phyloP scores from a whole-genome alignment of 2,329 filamentous ascomycete genomes.

The Gnomoniopsis sp. region DNA sequence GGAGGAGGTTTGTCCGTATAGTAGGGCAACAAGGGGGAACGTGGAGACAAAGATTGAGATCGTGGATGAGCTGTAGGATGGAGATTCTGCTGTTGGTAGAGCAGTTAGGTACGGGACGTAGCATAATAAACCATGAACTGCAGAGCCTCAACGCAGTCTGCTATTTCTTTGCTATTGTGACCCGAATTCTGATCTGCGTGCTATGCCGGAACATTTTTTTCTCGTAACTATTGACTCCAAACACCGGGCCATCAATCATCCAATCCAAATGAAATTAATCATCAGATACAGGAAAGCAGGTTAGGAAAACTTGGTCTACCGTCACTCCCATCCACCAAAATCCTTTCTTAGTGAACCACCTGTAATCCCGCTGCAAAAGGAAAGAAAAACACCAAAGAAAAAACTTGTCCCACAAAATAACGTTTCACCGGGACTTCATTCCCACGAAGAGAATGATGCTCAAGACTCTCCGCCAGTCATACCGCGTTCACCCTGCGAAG shows the following conservation, averaged over 20 bases:
- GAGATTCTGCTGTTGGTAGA: not conserved
- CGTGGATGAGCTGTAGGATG: constrained; percentile 2
- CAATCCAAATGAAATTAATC: not conserved
- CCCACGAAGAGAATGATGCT: no score
- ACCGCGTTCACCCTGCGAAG: not conserved
- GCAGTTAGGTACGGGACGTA: not conserved
- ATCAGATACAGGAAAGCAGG: not conserved
- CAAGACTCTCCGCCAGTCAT: no score
- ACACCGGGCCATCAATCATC: not conserved
- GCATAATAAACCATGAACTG: not conserved
- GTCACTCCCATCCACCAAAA: no score
- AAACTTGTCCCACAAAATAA: no score
- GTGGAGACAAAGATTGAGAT: constrained; percentile 25
- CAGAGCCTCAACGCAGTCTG: not conserved
- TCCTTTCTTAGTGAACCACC: not conserved
- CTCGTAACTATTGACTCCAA: not conserved
- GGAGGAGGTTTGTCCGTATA: constrained; percentile 27
- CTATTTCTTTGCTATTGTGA: no score
- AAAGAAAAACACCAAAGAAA: no score
- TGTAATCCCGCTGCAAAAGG: not conserved
- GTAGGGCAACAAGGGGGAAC: constrained; percentile 26
- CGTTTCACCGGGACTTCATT: no score
- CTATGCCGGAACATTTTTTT: not conserved
- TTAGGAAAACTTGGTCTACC: not conserved
- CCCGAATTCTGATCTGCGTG: no score